phyloP scores from a whole-genome alignment of 192 early-diverging fungal genomes.

The Jimgerdemannia flammicorona region DNA sequence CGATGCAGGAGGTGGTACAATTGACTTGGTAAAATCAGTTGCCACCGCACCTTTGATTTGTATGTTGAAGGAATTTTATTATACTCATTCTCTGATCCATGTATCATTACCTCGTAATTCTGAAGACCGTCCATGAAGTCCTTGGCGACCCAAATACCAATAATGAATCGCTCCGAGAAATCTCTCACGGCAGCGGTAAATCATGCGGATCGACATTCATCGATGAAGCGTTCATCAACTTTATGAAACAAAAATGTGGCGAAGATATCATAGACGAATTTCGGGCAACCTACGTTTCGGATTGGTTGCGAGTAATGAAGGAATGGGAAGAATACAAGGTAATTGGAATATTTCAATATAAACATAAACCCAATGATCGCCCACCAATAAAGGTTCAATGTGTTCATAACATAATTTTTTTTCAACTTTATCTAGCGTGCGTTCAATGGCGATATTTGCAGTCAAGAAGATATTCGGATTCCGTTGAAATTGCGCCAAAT shows the following conservation, averaged over 20 bases:
- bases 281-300: neutral
- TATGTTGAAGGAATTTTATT: no score
- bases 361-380: neutral
- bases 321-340: neutral
- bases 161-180: constrained; percentile 15
- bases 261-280: neutral
- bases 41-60: no score
- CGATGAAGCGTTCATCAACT: constrained; percentile 12
- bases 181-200: constrained; percentile 24
- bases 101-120: no score
- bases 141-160: neutral
- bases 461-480: neutral
- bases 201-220: constrained; percentile 31
- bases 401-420: neutral
- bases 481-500: neutral
- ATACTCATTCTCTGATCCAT: no score
- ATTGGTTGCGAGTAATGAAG: neutral
- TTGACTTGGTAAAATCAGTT: no score
- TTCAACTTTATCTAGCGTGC: neutral
- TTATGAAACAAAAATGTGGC: neutral
- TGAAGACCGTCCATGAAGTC: no score
- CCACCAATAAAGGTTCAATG: neutral
- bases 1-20: no score
- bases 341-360: neutral
- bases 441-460: neutral